Evolutionary conservation across 768 basidiomycete genomes (phyloP).

Genomic region (Lyophyllum semitale): DNA sequence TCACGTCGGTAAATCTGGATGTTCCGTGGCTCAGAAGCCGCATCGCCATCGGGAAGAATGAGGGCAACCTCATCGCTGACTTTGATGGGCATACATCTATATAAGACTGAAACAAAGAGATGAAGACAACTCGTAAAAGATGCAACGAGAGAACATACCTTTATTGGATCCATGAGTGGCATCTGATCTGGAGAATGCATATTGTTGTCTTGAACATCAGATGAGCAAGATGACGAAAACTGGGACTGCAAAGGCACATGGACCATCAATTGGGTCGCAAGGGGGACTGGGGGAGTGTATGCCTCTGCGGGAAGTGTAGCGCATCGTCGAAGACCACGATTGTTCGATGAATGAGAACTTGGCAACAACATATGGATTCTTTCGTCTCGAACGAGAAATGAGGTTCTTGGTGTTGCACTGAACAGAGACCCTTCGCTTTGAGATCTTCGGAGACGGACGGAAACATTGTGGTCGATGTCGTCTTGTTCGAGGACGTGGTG

Average conservation of each 20-base stretch:
- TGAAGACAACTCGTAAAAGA: neutral
- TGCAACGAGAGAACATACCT: conserved; percentile 1
- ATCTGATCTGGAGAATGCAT: conserved; percentile 4
- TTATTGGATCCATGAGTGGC: conserved; percentile 1
- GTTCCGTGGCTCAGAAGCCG: conserved; percentile 24
- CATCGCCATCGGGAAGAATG: conserved; percentile 36
- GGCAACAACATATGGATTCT: conserved; percentile 1
- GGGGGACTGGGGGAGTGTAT: conserved; percentile 11
- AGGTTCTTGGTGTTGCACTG: conserved; percentile 16
- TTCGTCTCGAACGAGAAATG: conserved; percentile 24
- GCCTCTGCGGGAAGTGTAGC: conserved; percentile 42
- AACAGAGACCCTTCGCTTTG: conserved; percentile 49
- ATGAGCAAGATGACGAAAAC: neutral
- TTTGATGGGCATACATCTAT: neutral
- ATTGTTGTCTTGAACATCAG: neutral
- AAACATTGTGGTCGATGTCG: neutral
- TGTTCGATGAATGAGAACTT: neutral
- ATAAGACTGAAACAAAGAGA: neutral
- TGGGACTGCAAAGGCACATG: conserved; percentile 6
- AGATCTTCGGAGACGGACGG: conserved; percentile 31
- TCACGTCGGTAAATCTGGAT: conserved; percentile 29
- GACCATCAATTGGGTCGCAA: neutral
- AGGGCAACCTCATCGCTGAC: conserved; percentile 37
- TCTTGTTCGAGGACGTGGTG: conserved; percentile 17
- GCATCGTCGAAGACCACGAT: conserved; percentile 37